Evolutionary conservation across 768 basidiomycete species (phyloP).

Genomic region (Suillus luteus): DNA sequence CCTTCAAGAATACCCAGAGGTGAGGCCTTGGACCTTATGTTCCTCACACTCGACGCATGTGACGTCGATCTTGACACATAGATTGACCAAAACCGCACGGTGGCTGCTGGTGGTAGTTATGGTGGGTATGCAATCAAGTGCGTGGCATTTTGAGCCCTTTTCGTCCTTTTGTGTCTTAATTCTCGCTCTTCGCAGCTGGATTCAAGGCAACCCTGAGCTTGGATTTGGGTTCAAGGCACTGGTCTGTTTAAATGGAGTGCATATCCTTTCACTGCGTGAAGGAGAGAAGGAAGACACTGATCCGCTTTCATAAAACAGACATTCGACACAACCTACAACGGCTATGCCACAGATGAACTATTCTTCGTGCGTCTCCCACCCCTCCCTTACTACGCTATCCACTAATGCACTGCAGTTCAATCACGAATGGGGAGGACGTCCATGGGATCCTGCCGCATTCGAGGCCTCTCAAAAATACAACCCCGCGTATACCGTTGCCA

Average conservation of each 20-base stretch:
- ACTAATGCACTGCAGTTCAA: constrained; percentile 57
- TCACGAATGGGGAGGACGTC: constrained; percentile 83
- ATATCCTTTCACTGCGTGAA: constrained; percentile 19
- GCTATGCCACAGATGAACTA: constrained; percentile 89
- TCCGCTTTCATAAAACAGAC: constrained; percentile 40
- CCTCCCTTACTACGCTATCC: neutral
- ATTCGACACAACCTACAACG: constrained; percentile 77
- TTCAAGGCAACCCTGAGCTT: constrained; percentile 90
- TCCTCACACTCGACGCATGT: neutral
- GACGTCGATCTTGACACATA: constrained; percentile 26
- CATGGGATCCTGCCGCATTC: constrained; percentile 67
- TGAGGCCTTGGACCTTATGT: constrained; percentile 26
- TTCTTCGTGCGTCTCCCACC: constrained; percentile 67
- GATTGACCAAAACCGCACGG: constrained; percentile 71
- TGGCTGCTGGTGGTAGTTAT: constrained; percentile 82
- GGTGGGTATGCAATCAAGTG: constrained; percentile 91
- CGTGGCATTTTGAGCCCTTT: constrained; percentile 17
- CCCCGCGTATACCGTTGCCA: constrained; percentile 78
- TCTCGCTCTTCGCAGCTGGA: constrained; percentile 62
- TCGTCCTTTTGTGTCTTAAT: constrained; percentile 9
- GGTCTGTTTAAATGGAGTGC: constrained; percentile 88
- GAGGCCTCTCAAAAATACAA: constrained; percentile 67
- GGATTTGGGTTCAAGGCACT: constrained; percentile 90
- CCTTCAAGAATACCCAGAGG: constrained; percentile 69
- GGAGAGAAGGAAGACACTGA: neutral